Percentiles rank a stretch among this genome's conserved stretches.
phyloP scores from a whole-genome alignment of 2,329 filamentous ascomycete species.

The Monosporascus sp. region DNA sequence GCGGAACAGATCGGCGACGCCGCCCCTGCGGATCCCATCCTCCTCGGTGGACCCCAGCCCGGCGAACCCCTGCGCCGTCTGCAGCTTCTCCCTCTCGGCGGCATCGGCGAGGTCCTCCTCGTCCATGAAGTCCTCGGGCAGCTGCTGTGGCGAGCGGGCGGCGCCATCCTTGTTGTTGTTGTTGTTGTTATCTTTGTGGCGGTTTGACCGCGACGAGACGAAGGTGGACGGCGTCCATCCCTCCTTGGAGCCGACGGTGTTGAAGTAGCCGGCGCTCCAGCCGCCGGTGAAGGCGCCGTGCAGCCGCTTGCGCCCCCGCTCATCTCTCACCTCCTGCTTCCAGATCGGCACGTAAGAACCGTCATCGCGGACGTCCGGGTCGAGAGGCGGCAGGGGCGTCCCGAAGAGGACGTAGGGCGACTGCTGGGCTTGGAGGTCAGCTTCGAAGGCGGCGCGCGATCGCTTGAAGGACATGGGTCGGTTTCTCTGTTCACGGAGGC shows the following conservation, averaged over 20 bases:
- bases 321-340: constrained; percentile 97
- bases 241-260: constrained; percentile 96
- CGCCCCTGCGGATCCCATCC: constrained; percentile 43
- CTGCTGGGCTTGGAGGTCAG: constrained; percentile 59
- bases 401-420: constrained; percentile 77
- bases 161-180: constrained; percentile 27
- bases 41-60: constrained; percentile 65
- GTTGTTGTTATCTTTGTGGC: constrained; percentile 69
- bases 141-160: constrained; percentile 38
- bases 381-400: constrained; percentile 73
- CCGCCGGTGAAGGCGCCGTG: constrained; percentile 97
- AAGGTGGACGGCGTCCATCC: constrained; percentile 93
- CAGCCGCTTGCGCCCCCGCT: constrained; percentile 80
- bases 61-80: constrained; percentile 68
- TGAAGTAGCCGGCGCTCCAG: constrained; percentile 97
- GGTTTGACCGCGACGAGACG: constrained; percentile 79
- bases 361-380: constrained; percentile 75
- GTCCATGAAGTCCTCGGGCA: constrained; percentile 93
- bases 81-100: constrained; percentile 68
- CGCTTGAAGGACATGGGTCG: constrained; percentile 70
- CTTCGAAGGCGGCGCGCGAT: constrained; percentile 71
- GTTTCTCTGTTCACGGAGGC: background rate
- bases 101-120: constrained; percentile 89
- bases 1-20: constrained; percentile 66
- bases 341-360: constrained; percentile 91